Evolutionary conservation across 202 grass and related monocot genomes (phyloP).

Genomic region (Zoysia matrella): DNA sequence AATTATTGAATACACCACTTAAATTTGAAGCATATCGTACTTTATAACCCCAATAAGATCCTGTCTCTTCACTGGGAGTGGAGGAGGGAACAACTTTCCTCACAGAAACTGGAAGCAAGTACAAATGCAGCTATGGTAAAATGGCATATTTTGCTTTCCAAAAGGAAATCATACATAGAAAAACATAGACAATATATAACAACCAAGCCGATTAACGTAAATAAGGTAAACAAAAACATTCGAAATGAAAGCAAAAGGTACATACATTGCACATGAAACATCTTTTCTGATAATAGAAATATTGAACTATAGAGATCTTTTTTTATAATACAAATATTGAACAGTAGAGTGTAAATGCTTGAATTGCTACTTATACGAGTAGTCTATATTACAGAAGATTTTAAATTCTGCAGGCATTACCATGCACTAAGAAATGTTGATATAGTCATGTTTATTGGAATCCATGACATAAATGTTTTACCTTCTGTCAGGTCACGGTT

Average conservation of each 20-base stretch:
- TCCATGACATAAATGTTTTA: conserved; percentile 45
- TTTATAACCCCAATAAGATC: conserved; percentile 91
- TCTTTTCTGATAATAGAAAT: not conserved
- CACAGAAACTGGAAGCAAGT: conserved; percentile 57
- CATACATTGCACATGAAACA: conserved; percentile 14
- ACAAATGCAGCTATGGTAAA: conserved; percentile 37
- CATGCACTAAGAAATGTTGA: conserved; percentile 14
- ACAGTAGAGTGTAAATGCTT: not conserved
- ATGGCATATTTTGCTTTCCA: conserved; percentile 20
- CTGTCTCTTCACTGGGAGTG: conserved; percentile 65
- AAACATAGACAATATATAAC: not conserved
- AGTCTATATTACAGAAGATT: conserved; percentile 1
- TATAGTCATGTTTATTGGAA: not conserved
- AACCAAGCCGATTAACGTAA: not conserved
- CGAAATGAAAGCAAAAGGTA: not conserved
- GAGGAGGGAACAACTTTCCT: conserved; percentile 64
- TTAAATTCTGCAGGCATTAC: not conserved
- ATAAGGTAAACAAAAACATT: conserved; percentile 2
- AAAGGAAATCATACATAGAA: not conserved
- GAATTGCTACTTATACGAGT: not conserved
- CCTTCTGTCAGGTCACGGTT: conserved; percentile 76
- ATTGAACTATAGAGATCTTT: too few species aligned
- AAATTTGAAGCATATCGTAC: conserved; percentile 92
- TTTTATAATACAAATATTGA: not conserved
- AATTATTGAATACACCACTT: conserved; percentile 68